Conservation (phyloP, 2,329 filamentous ascomycete genomes). For the Acephala macrosclerotiorum region DNA sequence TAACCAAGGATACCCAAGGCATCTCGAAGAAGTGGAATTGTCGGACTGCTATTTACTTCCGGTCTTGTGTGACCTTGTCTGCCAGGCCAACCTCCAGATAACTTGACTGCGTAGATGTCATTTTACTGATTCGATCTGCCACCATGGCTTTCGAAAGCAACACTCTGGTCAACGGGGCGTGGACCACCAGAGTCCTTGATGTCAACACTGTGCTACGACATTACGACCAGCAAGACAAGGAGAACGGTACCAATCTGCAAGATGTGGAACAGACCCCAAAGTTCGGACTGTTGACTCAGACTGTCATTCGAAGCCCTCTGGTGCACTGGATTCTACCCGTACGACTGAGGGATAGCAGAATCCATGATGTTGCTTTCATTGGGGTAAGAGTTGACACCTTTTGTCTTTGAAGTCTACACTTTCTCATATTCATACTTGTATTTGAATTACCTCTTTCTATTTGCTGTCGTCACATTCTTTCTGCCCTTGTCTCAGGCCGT, state of each 20-base stretch:
- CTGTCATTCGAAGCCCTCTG: constrained; percentile 77
- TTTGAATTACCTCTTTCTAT: background rate
- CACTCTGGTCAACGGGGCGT: constrained; percentile 44
- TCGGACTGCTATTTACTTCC: background rate
- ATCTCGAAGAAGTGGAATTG: background rate
- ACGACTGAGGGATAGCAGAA: constrained; percentile 71
- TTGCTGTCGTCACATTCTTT: background rate
- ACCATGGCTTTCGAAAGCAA: constrained; percentile 43
- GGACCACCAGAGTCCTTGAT: constrained; percentile 47
- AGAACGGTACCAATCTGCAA: constrained; percentile 43
- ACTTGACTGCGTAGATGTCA: background rate
- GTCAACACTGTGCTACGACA: constrained; percentile 51
- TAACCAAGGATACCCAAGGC: background rate
- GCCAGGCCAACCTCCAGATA: background rate
- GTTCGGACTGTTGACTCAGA: constrained; percentile 80
- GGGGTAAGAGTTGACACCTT: constrained; percentile 63
- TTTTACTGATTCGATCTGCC: constrained; percentile 13
- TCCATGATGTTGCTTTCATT: constrained; percentile 87
- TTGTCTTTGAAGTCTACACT: constrained; percentile 16
- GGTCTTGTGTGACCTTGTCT: background rate
- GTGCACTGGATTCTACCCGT: constrained; percentile 81
- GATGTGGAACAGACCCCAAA: constrained; percentile 53
- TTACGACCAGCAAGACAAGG: constrained; percentile 43
- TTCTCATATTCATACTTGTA: background rate
- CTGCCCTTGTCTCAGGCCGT: background rate